A percentile compares a stretch with the other conserved stretches of the same genome.
phyloP scores from a whole-genome alignment of 1,284 basidiomycete species.

The Irpex rosettiformis region DNA sequence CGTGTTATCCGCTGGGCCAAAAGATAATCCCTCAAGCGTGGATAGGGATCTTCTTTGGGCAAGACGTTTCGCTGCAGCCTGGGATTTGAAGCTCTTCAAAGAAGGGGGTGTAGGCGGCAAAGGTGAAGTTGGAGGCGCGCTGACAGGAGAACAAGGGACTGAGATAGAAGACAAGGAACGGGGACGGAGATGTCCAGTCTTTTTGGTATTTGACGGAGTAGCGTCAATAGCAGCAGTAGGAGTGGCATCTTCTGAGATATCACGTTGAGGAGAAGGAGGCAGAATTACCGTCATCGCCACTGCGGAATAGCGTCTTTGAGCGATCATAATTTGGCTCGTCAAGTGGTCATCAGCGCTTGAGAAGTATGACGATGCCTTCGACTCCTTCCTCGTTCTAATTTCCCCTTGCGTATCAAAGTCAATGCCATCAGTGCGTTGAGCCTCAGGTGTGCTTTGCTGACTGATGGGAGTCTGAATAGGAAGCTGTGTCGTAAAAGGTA shows the following conservation, averaged over 20 bases:
- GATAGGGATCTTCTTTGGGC: conserved; percentile 60
- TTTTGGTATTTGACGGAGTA: conserved; percentile 16
- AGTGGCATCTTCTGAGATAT: conserved; percentile 28
- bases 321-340: conserved; percentile 59
- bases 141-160: conserved; percentile 42
- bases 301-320: conserved; percentile 64
- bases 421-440: conserved; percentile 48
- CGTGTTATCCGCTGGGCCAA: conserved; percentile 46
- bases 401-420: conserved; percentile 42
- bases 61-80: conserved; percentile 30
- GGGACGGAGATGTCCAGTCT: conserved; percentile 39
- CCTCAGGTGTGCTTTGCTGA: conserved; percentile 41
- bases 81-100: conserved; percentile 40
- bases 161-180: conserved; percentile 44
- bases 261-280: conserved; percentile 42
- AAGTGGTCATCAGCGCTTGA: conserved; percentile 49
- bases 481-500: conserved; percentile 33
- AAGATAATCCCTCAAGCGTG: conserved; percentile 44
- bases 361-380: conserved; percentile 49
- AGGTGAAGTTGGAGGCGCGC: conserved; percentile 60
- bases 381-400: conserved; percentile 38
- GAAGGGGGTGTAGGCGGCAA: conserved; percentile 68
- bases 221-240: conserved; percentile 26
- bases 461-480: conserved; percentile 30
- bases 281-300: conserved; percentile 60